phyloP scores from a whole-genome alignment of 176 grass and related monocot species.

The Paspalum vaginatum region DNA sequence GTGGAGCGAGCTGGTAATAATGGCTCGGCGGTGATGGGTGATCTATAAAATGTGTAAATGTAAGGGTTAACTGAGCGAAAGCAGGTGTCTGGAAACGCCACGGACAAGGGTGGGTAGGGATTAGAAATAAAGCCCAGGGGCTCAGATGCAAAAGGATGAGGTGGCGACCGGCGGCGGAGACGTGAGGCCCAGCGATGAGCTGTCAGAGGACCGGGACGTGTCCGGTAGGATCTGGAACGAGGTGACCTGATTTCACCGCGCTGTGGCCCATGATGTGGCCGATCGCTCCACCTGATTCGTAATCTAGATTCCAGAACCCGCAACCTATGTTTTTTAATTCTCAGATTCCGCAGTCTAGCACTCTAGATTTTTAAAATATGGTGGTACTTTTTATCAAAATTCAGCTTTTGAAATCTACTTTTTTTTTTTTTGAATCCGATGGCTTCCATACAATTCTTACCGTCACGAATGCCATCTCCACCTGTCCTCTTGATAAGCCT shows the following conservation, averaged over 20 bases:
- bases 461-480: too few relatives aligned
- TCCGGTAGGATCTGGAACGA: conserved; percentile 47
- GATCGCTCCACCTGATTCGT: not conserved
- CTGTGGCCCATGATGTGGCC: conserved; percentile 22
- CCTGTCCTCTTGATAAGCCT: not conserved
- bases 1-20: not conserved
- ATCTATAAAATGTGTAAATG: conserved; percentile 25
- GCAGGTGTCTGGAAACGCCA: not conserved
- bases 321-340: too few relatives aligned
- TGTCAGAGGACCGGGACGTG: conserved; percentile 42
- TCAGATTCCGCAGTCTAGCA: too few relatives aligned
- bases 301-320: too few relatives aligned
- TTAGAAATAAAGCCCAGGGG: not conserved
- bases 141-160: not conserved
- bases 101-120: not conserved
- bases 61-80: conserved; percentile 17
- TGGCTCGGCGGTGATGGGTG: not conserved
- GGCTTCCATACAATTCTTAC: too few relatives aligned
- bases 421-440: too few relatives aligned
- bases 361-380: too few relatives aligned
- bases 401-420: too few relatives aligned
- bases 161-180: not conserved
- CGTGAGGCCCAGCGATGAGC: conserved; percentile 28
- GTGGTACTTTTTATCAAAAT: too few relatives aligned
- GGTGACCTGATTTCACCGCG: not conserved